Evolutionary conservation across 305 asterid genomes (phyloP).

Genomic region (Coffea humblotiana): DNA sequence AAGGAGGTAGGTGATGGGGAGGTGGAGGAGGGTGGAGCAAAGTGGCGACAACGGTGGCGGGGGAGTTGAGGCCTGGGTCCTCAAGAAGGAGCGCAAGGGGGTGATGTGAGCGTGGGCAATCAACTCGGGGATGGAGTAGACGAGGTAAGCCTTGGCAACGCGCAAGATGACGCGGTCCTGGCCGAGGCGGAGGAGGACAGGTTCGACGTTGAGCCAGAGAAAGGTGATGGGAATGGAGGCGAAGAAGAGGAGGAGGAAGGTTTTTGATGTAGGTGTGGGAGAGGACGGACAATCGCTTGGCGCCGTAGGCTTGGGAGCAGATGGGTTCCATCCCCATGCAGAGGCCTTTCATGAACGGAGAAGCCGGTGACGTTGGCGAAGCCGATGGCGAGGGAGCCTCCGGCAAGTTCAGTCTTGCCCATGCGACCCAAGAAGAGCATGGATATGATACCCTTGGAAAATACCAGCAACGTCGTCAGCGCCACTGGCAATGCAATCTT

Average conservation of each 20-base stretch:
- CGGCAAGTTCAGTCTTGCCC: constrained; percentile 71
- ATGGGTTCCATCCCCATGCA: constrained; percentile 91
- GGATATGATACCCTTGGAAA: constrained; percentile 74
- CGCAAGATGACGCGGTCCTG: constrained; percentile 58
- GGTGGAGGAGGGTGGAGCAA: constrained; percentile 54
- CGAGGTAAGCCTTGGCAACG: constrained; percentile 56
- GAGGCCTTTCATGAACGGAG: constrained; percentile 75
- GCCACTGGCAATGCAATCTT: constrained; percentile 75
- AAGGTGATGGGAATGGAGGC: constrained; percentile 58
- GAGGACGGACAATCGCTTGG: constrained; percentile 53
- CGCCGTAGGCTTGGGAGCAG: constrained; percentile 85
- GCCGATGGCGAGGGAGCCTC: constrained; percentile 79
- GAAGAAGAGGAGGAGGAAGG: constrained; percentile 58
- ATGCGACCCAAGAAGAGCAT: constrained; percentile 83
- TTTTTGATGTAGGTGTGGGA: constrained; percentile 58
- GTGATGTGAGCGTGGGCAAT: constrained; percentile 50
- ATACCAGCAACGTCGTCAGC: constrained; percentile 56
- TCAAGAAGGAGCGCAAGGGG: constrained; percentile 59
- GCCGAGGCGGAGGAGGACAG: constrained; percentile 51
- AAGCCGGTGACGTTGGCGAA: constrained; percentile 79
- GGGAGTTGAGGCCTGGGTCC: constrained; percentile 63
- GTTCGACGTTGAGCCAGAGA: constrained; percentile 67
- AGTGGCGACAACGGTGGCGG: constrained; percentile 58
- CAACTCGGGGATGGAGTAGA: constrained; percentile 59
- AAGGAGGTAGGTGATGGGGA: constrained; percentile 60